These are phyloP conservation scores for Hymenoscyphus occultus DNA, from an alignment of 2,329 filamentous ascomycete genomes.

Conservation along the genomic window DNA sequence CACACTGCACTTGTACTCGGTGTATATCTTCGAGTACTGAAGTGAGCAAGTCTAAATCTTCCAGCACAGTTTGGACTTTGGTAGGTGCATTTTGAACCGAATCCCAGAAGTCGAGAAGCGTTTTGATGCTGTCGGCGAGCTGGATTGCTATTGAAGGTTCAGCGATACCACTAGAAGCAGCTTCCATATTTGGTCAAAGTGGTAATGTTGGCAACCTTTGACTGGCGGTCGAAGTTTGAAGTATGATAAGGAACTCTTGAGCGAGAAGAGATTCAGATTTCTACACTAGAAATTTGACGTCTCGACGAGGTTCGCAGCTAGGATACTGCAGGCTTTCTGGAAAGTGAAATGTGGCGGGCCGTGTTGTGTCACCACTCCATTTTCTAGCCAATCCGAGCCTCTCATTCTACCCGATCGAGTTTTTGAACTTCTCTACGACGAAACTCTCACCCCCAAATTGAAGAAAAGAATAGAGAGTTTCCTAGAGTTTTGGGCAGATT, in stretches of 20 bases:
- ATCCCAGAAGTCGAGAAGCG: background rate
- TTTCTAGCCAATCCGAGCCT: background rate
- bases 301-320: background rate
- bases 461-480: background rate
- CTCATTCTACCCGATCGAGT: background rate
- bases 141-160: background rate
- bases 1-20: background rate
- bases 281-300: background rate
- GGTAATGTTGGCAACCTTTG: background rate
- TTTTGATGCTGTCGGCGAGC: background rate
- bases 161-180: background rate
- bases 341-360: background rate
- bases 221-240: background rate
- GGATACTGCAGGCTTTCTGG: background rate
- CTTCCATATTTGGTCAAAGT: background rate
- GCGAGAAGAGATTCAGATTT: background rate
- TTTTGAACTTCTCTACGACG: too few relatives aligned
- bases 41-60: background rate
- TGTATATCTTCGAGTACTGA: background rate
- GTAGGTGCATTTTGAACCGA: background rate
- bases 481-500: background rate
- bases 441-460: too few relatives aligned
- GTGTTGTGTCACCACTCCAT: background rate
- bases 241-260: background rate
- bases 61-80: background rate